These are phyloP conservation scores for Oidium heveae DNA, from an alignment of 2,329 filamentous ascomycete genomes.

Conservation along the genomic window DNA sequence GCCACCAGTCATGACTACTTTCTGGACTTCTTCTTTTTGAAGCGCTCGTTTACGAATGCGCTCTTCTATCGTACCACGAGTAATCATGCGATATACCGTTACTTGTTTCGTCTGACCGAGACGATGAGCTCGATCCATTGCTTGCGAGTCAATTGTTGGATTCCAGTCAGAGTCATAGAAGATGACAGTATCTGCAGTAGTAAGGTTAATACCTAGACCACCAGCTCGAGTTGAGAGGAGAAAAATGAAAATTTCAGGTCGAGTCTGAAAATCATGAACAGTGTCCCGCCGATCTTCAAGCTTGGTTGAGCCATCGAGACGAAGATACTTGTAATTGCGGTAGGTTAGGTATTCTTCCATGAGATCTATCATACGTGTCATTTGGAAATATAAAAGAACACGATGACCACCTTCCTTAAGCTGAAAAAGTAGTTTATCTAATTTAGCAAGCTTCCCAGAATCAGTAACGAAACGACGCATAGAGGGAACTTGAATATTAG, in stretches of 20 bases:
- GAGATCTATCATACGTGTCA: slow-evolving; percentile 98
- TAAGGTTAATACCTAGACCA: slow-evolving; percentile 94
- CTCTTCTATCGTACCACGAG: slow-evolving; percentile 87
- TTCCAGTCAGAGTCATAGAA: slow-evolving; percentile 99
- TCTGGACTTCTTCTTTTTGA: slow-evolving; percentile 96
- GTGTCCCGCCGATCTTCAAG: slow-evolving; percentile 91
- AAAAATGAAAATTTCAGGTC: slow-evolving; percentile 91
- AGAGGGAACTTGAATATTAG: slow-evolving; percentile 74
- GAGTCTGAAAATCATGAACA: slow-evolving; percentile 85
- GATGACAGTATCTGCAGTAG: slow-evolving; percentile 89
- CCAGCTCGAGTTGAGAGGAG: slow-evolving; percentile 84
- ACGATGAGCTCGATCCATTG: slow-evolving; percentile 97
- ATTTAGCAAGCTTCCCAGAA: slow-evolving; percentile 79
- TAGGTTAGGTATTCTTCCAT: slow-evolving; percentile 99
- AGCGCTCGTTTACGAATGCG: slow-evolving; percentile 88
- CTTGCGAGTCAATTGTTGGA: slow-evolving; percentile 92
- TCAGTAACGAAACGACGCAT: slow-evolving; percentile 97
- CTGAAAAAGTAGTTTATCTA: slow-evolving; percentile 66
- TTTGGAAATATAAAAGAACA: slow-evolving; percentile 96
- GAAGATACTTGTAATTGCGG: slow-evolving; percentile 96
- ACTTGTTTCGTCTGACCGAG: slow-evolving; percentile 89
- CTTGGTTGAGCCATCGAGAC: slow-evolving; percentile 89
- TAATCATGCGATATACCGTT: slow-evolving; percentile 93
- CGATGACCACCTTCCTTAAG: slow-evolving; percentile 84
- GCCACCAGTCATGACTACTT: slow-evolving; percentile 83